A percentile compares a stretch with the other conserved stretches of the same genome.
Conservation (phyloP, 352 stramenopile genomes). For the Globisporangium splendens region DNA sequence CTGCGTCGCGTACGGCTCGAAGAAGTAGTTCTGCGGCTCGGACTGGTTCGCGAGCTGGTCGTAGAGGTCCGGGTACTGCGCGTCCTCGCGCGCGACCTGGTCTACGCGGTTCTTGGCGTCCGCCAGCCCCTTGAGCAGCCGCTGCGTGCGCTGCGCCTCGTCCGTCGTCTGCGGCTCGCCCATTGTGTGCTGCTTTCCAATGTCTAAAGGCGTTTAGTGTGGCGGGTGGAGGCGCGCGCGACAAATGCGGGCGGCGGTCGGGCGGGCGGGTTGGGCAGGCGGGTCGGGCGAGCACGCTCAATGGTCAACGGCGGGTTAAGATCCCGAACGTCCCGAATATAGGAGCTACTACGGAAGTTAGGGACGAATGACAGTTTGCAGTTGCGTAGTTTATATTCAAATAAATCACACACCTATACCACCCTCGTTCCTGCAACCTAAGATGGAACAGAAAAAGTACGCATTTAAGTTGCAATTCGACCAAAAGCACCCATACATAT, state of each 20-base stretch:
- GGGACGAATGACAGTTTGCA: too few relatives aligned
- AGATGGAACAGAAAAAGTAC: too few relatives aligned
- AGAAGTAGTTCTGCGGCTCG: conserved; percentile 89
- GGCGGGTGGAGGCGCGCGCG: neutral
- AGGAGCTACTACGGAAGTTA: too few relatives aligned
- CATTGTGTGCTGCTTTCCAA: too few relatives aligned
- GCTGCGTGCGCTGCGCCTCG: conserved; percentile 29
- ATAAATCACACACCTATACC: too few relatives aligned
- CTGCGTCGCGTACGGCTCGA: conserved; percentile 80
- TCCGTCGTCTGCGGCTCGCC: conserved; percentile 12
- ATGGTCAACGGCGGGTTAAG: conserved; percentile 1
- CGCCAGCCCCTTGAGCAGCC: conserved; percentile 59
- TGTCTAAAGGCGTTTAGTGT: neutral
- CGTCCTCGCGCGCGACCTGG: conserved; percentile 65
- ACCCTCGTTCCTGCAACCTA: too few relatives aligned
- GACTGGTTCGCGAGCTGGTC: conserved; percentile 78
- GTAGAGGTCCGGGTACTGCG: conserved; percentile 71
- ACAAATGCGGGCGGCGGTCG: neutral
- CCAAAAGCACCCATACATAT: too few relatives aligned
- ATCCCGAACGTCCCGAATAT: neutral
- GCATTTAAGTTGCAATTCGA: too few relatives aligned
- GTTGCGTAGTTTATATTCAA: too few relatives aligned
- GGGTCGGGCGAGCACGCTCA: too few relatives aligned
- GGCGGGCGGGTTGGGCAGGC: too few relatives aligned
- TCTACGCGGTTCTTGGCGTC: conserved; percentile 77